Conservation (phyloP, 1,284 basidiomycete species). For the Tylopilus sp. region DNA sequence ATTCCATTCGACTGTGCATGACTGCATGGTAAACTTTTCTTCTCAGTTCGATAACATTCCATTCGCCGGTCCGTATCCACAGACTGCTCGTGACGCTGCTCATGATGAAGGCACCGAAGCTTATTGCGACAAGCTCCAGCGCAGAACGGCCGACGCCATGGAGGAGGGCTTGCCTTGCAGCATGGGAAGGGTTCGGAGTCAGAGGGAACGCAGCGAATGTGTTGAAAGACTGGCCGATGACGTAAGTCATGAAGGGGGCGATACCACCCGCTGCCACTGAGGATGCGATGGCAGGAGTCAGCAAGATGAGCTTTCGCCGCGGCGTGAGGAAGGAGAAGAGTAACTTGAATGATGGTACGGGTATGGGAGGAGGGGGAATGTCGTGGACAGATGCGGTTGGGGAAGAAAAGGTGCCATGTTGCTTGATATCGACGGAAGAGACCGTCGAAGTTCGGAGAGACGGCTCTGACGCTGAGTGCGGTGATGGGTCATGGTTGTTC, state of each 20-base stretch:
- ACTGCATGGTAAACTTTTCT: conserved; percentile 70
- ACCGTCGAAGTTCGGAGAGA: conserved; percentile 20
- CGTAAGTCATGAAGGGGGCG: conserved; percentile 90
- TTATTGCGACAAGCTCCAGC: conserved; percentile 70
- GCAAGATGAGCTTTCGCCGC: conserved; percentile 48
- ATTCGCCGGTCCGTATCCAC: conserved; percentile 90
- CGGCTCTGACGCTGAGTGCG: not conserved
- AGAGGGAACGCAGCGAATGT: conserved; percentile 65
- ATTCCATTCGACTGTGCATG: conserved; percentile 70
- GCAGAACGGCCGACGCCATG: conserved; percentile 58
- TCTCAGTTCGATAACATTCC: conserved; percentile 69
- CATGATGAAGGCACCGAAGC: conserved; percentile 64
- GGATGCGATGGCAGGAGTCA: conserved; percentile 70
- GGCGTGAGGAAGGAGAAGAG: conserved; percentile 54
- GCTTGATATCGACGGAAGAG: conserved; percentile 24
- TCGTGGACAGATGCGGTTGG: conserved; percentile 15
- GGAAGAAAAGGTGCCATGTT: conserved; percentile 10
- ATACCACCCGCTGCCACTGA: conserved; percentile 74
- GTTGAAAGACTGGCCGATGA: conserved; percentile 85
- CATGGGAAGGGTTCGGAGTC: conserved; percentile 42
- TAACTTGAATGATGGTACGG: conserved; percentile 44
- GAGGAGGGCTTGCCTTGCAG: conserved; percentile 53
- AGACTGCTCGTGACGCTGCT: conserved; percentile 73
- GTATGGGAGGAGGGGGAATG: conserved; percentile 6
- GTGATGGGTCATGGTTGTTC: conserved; percentile 31